Percentiles rank a stretch among this genome's conserved stretches.
phyloP scores from a whole-genome alignment of 1,284 basidiomycete species.

The Paramarasmius palmivorus region DNA sequence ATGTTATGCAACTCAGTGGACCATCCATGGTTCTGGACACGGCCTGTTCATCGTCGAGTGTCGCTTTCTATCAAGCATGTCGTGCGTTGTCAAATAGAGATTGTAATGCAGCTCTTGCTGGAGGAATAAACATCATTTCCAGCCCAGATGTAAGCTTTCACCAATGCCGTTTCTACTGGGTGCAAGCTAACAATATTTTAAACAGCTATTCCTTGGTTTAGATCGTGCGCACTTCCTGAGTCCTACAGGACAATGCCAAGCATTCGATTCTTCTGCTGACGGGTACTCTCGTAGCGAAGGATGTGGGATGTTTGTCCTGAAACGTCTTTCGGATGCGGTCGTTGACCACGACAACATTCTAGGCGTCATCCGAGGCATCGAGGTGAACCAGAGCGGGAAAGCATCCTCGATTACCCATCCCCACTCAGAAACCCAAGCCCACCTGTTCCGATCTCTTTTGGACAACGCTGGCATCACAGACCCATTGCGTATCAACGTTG shows the following conservation, averaged over 20 bases:
- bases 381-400: conserved; percentile 67
- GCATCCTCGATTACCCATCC: conserved; percentile 71
- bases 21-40: conserved; percentile 73
- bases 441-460: conserved; percentile 52
- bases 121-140: conserved; percentile 71
- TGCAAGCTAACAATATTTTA: conserved; percentile 7
- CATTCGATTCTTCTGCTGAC: conserved; percentile 70
- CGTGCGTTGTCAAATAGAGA: conserved; percentile 61
- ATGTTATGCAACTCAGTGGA: conserved; percentile 64
- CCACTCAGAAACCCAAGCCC: conserved; percentile 56
- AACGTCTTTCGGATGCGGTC: conserved; percentile 64
- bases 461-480: conserved; percentile 40
- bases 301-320: conserved; percentile 68
- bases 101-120: conserved; percentile 68
- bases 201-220: conserved; percentile 66
- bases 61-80: conserved; percentile 69
- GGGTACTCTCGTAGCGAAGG: conserved; percentile 73
- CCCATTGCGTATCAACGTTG: conserved; percentile 50
- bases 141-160: conserved; percentile 63
- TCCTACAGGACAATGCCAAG: conserved; percentile 64
- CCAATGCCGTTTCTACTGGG: background rate
- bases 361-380: conserved; percentile 64
- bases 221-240: conserved; percentile 70
- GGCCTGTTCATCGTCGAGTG: conserved; percentile 68
- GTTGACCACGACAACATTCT: conserved; percentile 64